Percentiles rank a stretch among this genome's conserved stretches.
phyloP scores from a whole-genome alignment of 805 yeast species.

The Yarrowia keelungensis region DNA sequence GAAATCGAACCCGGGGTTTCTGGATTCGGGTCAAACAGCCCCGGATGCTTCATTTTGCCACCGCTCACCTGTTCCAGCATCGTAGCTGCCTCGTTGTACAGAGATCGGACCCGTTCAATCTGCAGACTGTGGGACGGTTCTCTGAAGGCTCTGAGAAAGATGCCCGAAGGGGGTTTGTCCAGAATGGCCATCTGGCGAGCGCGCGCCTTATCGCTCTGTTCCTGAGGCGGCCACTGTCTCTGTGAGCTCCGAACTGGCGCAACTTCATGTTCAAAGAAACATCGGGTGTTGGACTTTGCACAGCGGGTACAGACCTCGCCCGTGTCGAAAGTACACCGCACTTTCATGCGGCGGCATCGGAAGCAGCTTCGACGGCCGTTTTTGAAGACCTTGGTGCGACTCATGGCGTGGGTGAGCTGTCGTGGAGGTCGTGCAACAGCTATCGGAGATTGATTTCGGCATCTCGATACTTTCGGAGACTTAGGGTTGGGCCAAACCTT shows the following conservation, averaged over 20 bases:
- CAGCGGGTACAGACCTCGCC: slow-evolving; percentile 37
- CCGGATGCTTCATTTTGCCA: slow-evolving; percentile 9
- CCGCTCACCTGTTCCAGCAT: slow-evolving; percentile 23
- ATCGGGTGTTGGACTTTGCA: slow-evolving; percentile 33
- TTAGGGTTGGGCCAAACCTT: slow-evolving; percentile 10
- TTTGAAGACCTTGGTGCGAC: slow-evolving; percentile 38
- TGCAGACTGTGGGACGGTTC: slow-evolving; percentile 26
- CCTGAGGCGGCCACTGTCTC: slow-evolving; percentile 20
- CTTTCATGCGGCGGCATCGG: slow-evolving; percentile 38
- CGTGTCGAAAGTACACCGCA: slow-evolving; percentile 29
- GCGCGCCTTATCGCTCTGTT: slow-evolving; percentile 21
- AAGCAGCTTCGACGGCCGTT: slow-evolving; percentile 35
- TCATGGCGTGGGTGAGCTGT: slow-evolving; percentile 1
- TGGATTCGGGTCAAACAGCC: slow-evolving; percentile 1
- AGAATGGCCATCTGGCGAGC: slow-evolving; percentile 24
- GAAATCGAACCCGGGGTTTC: slow-evolving; percentile 2
- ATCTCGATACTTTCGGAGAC: slow-evolving; percentile 22
- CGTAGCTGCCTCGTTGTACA: slow-evolving; percentile 20
- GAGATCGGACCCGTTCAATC: background rate
- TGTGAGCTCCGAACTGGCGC: slow-evolving; percentile 4
- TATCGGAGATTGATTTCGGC: slow-evolving; percentile 33
- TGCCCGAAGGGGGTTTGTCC: slow-evolving; percentile 26
- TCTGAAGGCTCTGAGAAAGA: slow-evolving; percentile 17
- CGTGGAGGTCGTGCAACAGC: background rate
- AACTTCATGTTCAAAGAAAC: slow-evolving; percentile 35